Base-by-base conservation (phyloP, 2,329 filamentous ascomycete species). In the Thermoascus crustaceus region DNA sequence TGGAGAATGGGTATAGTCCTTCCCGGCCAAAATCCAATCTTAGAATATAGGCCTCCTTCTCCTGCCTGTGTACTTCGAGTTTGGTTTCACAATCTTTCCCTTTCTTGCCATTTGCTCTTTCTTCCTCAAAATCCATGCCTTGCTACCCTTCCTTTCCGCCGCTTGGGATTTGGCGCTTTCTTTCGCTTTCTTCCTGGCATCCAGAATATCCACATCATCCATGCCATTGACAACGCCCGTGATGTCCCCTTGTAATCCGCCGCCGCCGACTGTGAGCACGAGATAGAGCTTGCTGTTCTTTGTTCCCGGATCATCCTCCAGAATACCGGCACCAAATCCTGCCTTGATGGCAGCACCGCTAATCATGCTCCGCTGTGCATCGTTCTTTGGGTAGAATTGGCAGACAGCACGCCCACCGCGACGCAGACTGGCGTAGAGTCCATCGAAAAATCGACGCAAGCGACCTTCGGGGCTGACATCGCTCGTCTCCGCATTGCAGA, bases 331-430 rank as follows among this genome's bases (percentile, higher is more conserved):
- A 31, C 91, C 89, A 53, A 98, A 98, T 0, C 91, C 91, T 1
- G 91, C 91, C 55, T 84, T 87, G 42, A 96, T 82, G 0, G 91
- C 91, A 0, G 91, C 91, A 40, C 76, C 74, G 34, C 81, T 85
- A 48, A 98, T 94, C 88, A 98, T 94, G 53, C 75, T 78, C 54
- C 88, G 77, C 66, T 98, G 91, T 43, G 76, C 72, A 48, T 93
- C 83, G 58, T 98, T 96, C 66, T 94, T 94, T 2, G 91, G 91
- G 59, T 98, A 98, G 61, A 98, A 98, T 55, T 98, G 91, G 57
- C 88, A 94, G 9, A 96, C 89, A 0, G 91, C 91, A 23, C 86
- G 75, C 1, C 86, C 91, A 4, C 91, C 91, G 13, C 91, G 72
- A 44, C 80, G 78, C 43, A 98, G 65, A 41, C 79, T 80, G 0